Percentiles rank a stretch among this genome's conserved stretches.
Evolutionary conservation across 73 alveolate species (phyloP).

Genomic region (Breviolum minutum): DNA sequence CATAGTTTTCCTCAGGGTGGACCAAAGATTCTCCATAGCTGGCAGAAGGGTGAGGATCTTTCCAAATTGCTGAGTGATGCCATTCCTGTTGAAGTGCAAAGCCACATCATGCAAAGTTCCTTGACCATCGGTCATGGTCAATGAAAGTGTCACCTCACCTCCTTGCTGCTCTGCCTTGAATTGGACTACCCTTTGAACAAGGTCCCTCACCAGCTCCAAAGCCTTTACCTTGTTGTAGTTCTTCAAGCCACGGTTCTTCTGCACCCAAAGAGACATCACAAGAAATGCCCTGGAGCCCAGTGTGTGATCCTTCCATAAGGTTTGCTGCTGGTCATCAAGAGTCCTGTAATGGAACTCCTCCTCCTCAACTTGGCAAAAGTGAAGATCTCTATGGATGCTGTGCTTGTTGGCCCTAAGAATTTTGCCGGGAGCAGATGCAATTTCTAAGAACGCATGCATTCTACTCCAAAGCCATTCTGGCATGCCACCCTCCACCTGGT

Average conservation of each 20-base stretch:
- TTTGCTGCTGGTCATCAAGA: not conserved
- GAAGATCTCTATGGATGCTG: not conserved
- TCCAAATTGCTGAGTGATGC: not conserved
- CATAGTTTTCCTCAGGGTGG: not conserved
- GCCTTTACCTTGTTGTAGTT: not conserved
- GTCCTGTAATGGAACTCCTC: not conserved
- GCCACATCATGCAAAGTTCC: too few relatives aligned
- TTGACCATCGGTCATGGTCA: too few relatives aligned
- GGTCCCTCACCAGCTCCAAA: not conserved
- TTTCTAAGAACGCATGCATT: not conserved
- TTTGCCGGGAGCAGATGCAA: not conserved
- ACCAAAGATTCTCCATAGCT: not conserved
- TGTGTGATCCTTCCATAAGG: not conserved
- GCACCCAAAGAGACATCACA: not conserved
- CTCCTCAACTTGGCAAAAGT: not conserved
- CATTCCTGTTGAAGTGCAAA: not conserved
- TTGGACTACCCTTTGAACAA: not conserved
- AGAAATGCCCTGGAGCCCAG: not conserved
- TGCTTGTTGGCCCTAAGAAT: not conserved
- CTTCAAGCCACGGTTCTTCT: not conserved
- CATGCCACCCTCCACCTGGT: not conserved
- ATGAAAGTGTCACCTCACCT: too few relatives aligned
- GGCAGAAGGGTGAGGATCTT: not conserved
- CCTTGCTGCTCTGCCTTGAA: not conserved
- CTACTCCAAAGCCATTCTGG: not conserved